phyloP scores from a whole-genome alignment of 1,284 basidiomycete species.

The Takashimella tepidaria region DNA sequence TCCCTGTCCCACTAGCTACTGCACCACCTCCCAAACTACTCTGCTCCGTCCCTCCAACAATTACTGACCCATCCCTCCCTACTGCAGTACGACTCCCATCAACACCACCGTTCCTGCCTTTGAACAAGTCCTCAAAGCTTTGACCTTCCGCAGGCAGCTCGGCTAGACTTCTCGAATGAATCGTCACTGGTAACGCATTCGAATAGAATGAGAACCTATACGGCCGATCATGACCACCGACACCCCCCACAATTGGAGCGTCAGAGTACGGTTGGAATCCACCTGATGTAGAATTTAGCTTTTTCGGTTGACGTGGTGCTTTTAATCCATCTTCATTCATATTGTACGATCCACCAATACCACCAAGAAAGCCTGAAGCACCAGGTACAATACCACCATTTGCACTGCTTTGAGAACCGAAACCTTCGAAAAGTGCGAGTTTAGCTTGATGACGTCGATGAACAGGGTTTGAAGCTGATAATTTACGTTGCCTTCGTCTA shows the following conservation, averaged over 20 bases:
- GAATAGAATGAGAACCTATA: slow-evolving; percentile 99
- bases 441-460: slow-evolving; percentile 61
- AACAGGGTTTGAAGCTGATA: slow-evolving; percentile 69
- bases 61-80: neutral
- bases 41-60: neutral
- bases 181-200: slow-evolving; percentile 84
- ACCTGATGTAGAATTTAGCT: slow-evolving; percentile 3
- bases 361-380: slow-evolving; percentile 40
- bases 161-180: slow-evolving; percentile 86
- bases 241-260: slow-evolving; percentile 33
- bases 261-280: slow-evolving; percentile 35
- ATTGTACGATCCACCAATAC: slow-evolving; percentile 12
- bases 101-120: slow-evolving; percentile 21
- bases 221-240: slow-evolving; percentile 70
- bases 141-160: slow-evolving; percentile 94
- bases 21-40: neutral
- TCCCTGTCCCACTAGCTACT: neutral
- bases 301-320: slow-evolving; percentile 35
- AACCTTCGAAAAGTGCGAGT: slow-evolving; percentile 83
- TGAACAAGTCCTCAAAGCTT: slow-evolving; percentile 85
- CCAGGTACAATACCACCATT: slow-evolving; percentile 45
- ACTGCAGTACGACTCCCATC: neutral
- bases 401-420: slow-evolving; percentile 35
- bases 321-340: slow-evolving; percentile 36
- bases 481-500: slow-evolving; percentile 65